A percentile compares a stretch with the other conserved stretches of the same genome.
Evolutionary conservation across 768 basidiomycete species (phyloP).

Genomic region (Pleurotus djamor): DNA sequence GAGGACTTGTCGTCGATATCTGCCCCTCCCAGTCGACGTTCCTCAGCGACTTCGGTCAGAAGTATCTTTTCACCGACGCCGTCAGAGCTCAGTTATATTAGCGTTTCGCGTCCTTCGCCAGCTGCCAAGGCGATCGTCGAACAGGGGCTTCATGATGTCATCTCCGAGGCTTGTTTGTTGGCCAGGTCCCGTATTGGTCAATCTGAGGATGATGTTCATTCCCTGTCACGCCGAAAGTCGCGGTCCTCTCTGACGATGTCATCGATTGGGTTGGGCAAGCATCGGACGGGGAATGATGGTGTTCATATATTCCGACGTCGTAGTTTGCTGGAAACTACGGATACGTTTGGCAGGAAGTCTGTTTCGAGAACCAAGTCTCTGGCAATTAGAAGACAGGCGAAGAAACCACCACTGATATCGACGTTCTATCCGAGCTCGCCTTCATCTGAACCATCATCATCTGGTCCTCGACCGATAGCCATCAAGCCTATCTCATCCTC

Average conservation of each 20-base stretch:
- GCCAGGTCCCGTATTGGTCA: constrained; percentile 66
- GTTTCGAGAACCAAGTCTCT: constrained; percentile 20
- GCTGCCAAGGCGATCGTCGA: constrained; percentile 72
- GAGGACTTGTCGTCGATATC: constrained; percentile 18
- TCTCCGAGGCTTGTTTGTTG: constrained; percentile 68
- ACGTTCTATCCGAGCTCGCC: constrained; percentile 11
- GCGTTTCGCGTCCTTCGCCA: constrained; percentile 66
- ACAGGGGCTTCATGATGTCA: constrained; percentile 75
- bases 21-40: constrained; percentile 47
- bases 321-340: constrained; percentile 38
- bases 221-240: constrained; percentile 26
- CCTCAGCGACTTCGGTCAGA: constrained; percentile 64
- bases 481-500: background rate
- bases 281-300: constrained; percentile 65
- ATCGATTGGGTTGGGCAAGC: constrained; percentile 58
- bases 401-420: constrained; percentile 21
- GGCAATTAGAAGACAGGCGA: constrained; percentile 24
- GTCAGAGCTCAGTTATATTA: constrained; percentile 55
- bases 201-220: constrained; percentile 60
- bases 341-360: constrained; percentile 18
- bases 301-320: constrained; percentile 62
- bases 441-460: constrained; percentile 11
- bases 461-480: constrained; percentile 13
- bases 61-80: constrained; percentile 52
- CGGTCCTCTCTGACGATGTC: constrained; percentile 48